These are phyloP conservation scores for Euphrasia confusa DNA, from an alignment of 257 asterid species.

Conservation along the genomic window DNA sequence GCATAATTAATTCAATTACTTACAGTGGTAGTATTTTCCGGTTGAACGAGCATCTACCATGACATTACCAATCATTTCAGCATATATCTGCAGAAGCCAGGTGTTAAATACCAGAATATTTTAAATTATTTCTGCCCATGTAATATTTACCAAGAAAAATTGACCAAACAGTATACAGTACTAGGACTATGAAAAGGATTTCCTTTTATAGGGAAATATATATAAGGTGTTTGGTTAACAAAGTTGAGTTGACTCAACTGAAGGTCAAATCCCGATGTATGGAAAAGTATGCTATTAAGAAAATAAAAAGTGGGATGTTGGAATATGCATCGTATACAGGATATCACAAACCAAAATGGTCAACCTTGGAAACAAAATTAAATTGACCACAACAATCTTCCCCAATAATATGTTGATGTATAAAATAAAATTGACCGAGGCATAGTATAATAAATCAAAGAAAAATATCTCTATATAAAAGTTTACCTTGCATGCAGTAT, in stretches of 20 bases:
- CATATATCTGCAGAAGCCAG: slow-evolving; percentile 60
- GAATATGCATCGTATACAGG: too few species aligned
- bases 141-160: too few species aligned
- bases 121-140: not conserved
- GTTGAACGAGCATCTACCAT: slow-evolving; percentile 97
- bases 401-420: not conserved
- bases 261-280: too few species aligned
- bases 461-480: not conserved
- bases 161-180: too few species aligned
- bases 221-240: too few species aligned
- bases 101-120: slow-evolving; percentile 9
- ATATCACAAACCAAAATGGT: not conserved
- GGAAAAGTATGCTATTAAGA: too few species aligned
- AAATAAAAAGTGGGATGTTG: too few species aligned
- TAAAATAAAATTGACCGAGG: slow-evolving; percentile 2
- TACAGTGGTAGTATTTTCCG: slow-evolving; percentile 96
- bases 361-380: slow-evolving; percentile 3
- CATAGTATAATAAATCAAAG: slow-evolving; percentile 11
- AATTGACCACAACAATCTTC: not conserved
- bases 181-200: too few species aligned
- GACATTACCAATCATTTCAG: slow-evolving; percentile 85
- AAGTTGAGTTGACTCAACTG: too few species aligned
- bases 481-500: slow-evolving; percentile 98
- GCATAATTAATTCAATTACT: slow-evolving; percentile 28
- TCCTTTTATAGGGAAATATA: too few species aligned